Percentiles rank a stretch among this genome's conserved stretches.
phyloP scores from a whole-genome alignment of 2,329 filamentous ascomycete genomes.

The Aspergillus sp. region DNA sequence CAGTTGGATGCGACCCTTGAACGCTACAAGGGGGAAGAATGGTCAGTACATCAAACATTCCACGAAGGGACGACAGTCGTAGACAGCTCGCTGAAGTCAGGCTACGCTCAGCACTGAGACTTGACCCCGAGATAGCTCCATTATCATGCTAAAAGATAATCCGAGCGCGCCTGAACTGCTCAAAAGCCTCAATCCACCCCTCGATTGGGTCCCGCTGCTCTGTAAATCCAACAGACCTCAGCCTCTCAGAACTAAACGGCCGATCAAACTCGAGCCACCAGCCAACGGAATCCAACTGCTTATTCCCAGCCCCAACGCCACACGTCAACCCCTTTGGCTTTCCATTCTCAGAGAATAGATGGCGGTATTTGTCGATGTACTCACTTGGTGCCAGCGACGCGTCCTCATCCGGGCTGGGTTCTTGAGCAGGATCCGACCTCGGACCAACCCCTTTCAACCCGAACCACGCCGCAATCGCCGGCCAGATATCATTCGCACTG shows the following conservation, averaged over 20 bases:
- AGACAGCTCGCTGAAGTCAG: no score
- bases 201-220: conserved; percentile 44
- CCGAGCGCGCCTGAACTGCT: conserved; percentile 47
- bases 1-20: no score
- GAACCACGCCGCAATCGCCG: conserved; percentile 35
- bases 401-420: not conserved
- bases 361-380: conserved; percentile 33
- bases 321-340: conserved; percentile 29
- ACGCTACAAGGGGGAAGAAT: no score
- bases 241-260: conserved; percentile 49
- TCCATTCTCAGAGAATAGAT: conserved; percentile 35
- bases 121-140: no score
- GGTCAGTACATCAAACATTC: no score
- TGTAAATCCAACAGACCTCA: conserved; percentile 46
- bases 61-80: no score
- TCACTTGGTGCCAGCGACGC: conserved; percentile 21
- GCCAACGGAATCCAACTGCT: conserved; percentile 51
- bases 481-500: conserved; percentile 34
- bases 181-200: conserved; percentile 52
- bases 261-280: conserved; percentile 55
- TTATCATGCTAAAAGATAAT: conserved; percentile 40
- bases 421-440: not conserved
- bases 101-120: no score
- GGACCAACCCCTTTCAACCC: conserved; percentile 33
- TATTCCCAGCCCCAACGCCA: conserved; percentile 44